Conservation (phyloP, 2,329 filamentous ascomycete species). For the Lasiodiplodia sp. region DNA sequence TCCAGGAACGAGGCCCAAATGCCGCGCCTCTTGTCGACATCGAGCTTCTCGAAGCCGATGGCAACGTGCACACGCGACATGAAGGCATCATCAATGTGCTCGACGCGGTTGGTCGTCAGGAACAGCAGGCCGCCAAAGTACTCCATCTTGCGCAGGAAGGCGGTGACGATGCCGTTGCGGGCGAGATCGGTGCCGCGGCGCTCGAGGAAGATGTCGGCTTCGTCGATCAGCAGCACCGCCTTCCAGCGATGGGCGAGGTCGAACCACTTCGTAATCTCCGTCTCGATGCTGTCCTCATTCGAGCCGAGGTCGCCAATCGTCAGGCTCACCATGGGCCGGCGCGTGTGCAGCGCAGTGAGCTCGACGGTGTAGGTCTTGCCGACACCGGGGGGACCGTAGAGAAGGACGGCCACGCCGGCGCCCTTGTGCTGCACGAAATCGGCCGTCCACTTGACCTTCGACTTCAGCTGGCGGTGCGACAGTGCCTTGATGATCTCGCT, state of each 20-base stretch:
- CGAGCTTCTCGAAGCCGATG: conserved; percentile 33
- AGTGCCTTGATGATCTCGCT: conserved; percentile 21
- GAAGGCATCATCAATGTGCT: conserved; percentile 38
- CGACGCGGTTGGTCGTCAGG: conserved; percentile 45
- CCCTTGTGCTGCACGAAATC: conserved; percentile 29
- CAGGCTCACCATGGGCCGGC: conserved; percentile 9
- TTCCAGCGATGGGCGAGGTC: conserved; percentile 27
- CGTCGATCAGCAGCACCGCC: conserved; percentile 30
- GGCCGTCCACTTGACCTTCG: conserved; percentile 6
- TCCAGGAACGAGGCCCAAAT: conserved; percentile 19
- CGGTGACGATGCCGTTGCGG: conserved; percentile 55
- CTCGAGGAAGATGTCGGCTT: conserved; percentile 56
- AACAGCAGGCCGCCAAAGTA: conserved; percentile 41
- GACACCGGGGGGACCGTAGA: conserved; percentile 24
- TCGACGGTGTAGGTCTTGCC: conserved; percentile 30
- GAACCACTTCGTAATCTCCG: conserved; percentile 33
- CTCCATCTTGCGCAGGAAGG: conserved; percentile 30
- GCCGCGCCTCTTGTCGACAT: neutral
- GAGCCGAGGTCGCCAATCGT: conserved; percentile 32
- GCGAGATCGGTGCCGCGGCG: conserved; percentile 56
- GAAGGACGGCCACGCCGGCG: conserved; percentile 24
- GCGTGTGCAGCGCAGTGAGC: conserved; percentile 1
- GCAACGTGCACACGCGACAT: conserved; percentile 30
- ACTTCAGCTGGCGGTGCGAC: conserved; percentile 14
- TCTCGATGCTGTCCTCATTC: conserved; percentile 29